A percentile compares a stretch with the other conserved stretches of the same genome.
Evolutionary conservation across 345 rosid species (phyloP).

Genomic region (Eucalyptus lansdowneana): DNA sequence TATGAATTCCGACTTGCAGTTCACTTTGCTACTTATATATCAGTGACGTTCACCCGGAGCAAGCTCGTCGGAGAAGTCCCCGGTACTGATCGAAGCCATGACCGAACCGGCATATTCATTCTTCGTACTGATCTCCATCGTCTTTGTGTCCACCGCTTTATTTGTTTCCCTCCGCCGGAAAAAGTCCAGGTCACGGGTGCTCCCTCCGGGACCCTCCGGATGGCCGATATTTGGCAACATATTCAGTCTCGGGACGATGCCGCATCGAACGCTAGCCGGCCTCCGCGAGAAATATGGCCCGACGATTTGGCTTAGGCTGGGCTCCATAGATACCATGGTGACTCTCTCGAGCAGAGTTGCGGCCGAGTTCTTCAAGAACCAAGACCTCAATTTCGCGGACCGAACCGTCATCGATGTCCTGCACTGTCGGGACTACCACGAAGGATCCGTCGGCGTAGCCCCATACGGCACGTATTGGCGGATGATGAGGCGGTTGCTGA

Average conservation of each 20-base stretch:
- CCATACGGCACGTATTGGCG: conserved; percentile 51
- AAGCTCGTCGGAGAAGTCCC: neutral
- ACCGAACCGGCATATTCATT: neutral
- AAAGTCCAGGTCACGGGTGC: neutral
- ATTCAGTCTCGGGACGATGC: conserved; percentile 27
- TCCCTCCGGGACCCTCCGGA: conserved; percentile 48
- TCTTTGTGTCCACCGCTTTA: neutral
- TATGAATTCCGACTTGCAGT: neutral
- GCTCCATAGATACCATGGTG: conserved; percentile 30
- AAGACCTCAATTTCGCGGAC: conserved; percentile 31
- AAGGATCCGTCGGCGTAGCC: conserved; percentile 33
- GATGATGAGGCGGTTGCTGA: conserved; percentile 17
- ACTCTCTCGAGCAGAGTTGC: conserved; percentile 32
- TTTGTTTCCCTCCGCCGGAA: neutral
- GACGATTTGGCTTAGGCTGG: conserved; percentile 31
- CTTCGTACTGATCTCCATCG: neutral
- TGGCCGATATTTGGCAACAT: conserved; percentile 52
- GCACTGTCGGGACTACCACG: conserved; percentile 17
- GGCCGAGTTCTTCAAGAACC: conserved; percentile 43
- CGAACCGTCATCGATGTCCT: conserved; percentile 21
- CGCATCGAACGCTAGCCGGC: conserved; percentile 28
- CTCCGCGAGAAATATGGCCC: conserved; percentile 21
- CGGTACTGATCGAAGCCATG: neutral
- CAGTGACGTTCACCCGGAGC: neutral
- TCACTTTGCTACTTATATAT: neutral